A percentile compares a stretch with the other conserved stretches of the same genome.
These are phyloP conservation scores for Tagetes patula DNA, from an alignment of 129 eudicot species.

Conservation along the genomic window DNA sequence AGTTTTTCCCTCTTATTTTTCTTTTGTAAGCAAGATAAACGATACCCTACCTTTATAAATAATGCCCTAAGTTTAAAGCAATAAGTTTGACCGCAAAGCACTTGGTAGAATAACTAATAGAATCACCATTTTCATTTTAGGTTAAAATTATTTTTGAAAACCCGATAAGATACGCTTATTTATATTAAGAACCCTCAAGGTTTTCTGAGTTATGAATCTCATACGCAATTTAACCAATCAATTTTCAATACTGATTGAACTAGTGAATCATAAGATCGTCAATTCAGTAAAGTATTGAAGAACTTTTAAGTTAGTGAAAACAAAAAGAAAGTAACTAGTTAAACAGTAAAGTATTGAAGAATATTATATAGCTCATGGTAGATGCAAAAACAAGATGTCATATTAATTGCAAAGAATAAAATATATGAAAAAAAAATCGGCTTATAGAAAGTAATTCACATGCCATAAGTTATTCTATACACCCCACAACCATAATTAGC, in stretches of 20 bases:
- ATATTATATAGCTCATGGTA: background rate
- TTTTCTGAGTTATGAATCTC: background rate
- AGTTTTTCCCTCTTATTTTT: no score
- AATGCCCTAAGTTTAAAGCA: background rate
- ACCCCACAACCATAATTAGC: constrained; percentile 21
- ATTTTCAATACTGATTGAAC: background rate
- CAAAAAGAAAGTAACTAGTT: background rate
- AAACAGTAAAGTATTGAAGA: background rate
- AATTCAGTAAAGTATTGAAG: no score
- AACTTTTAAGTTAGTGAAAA: background rate
- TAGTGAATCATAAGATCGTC: background rate
- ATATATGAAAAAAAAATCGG: background rate
- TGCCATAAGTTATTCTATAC: constrained; percentile 13
- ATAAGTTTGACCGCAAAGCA: background rate
- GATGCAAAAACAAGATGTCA: background rate
- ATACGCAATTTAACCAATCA: background rate
- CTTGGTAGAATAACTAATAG: no score
- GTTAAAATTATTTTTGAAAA: background rate
- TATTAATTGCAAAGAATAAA: background rate
- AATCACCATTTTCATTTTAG: no score
- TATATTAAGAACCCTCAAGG: background rate
- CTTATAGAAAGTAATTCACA: background rate
- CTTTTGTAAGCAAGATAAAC: background rate
- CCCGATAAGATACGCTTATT: background rate
- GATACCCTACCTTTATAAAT: background rate